Evolutionary conservation across 176 grass and related monocot genomes (phyloP).

Genomic region (Paspalum notatum): DNA sequence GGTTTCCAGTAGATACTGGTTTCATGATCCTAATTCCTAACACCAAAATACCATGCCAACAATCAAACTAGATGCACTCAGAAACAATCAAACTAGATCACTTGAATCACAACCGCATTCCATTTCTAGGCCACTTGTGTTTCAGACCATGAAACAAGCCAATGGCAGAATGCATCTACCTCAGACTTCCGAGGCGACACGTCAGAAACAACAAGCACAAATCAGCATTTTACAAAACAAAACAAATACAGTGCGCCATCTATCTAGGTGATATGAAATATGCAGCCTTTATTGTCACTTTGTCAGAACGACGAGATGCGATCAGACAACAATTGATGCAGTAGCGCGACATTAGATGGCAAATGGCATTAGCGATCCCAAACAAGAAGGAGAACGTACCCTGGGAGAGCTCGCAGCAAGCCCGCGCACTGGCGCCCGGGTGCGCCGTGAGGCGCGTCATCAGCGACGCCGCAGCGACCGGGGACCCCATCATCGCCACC

Average conservation of each 20-base stretch:
- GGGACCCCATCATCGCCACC: slow-evolving; percentile 65
- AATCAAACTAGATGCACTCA: background rate
- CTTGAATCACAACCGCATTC: background rate
- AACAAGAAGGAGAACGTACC: slow-evolving; percentile 72
- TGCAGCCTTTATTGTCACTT: background rate
- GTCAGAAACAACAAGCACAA: background rate
- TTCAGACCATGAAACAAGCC: background rate
- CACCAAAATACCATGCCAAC: too few species aligned
- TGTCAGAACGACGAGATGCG: background rate
- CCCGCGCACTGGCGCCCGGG: slow-evolving; percentile 68
- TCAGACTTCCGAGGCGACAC: background rate
- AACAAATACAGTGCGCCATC: background rate
- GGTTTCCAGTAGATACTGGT: background rate
- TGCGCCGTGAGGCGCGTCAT: slow-evolving; percentile 82
- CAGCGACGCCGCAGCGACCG: slow-evolving; percentile 49
- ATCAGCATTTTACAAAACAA: background rate
- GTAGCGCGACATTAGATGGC: too few species aligned
- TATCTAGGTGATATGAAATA: background rate
- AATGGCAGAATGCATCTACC: background rate
- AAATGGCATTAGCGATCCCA: slow-evolving; percentile 72
- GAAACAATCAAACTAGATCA: too few species aligned
- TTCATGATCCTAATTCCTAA: background rate
- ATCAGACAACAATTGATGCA: background rate
- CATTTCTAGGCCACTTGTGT: background rate
- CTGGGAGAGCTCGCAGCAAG: slow-evolving; percentile 98